Conservation (phyloP, 148 eudicot species). For the Diospyros lotus region DNA sequence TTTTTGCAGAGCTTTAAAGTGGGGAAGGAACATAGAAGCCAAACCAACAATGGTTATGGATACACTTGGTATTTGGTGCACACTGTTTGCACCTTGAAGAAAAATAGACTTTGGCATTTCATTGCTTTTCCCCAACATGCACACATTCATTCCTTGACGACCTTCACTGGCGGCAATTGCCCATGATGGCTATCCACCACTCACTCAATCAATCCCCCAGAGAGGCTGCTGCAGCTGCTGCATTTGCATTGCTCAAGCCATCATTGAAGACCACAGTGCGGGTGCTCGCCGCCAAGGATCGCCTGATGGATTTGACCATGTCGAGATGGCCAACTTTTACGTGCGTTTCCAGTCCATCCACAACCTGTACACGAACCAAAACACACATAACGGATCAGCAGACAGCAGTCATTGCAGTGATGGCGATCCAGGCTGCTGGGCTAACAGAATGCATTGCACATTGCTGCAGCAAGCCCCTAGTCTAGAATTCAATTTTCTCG, state of each 20-base stretch:
- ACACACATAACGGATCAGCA: not conserved
- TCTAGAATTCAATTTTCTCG: too few relatives aligned
- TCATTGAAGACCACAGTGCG: slow-evolving; percentile 60
- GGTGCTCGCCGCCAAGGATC: slow-evolving; percentile 34
- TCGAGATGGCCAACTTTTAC: slow-evolving; percentile 25
- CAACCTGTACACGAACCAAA: slow-evolving; percentile 43
- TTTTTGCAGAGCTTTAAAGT: too few relatives aligned
- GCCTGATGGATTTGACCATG: slow-evolving; percentile 39
- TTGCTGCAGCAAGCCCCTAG: too few relatives aligned
- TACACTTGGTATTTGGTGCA: too few relatives aligned
- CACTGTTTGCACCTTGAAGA: too few relatives aligned
- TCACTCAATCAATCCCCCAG: slow-evolving; percentile 21
- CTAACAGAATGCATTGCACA: too few relatives aligned
- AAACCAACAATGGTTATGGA: too few relatives aligned
- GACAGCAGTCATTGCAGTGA: too few relatives aligned
- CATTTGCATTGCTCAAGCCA: slow-evolving; percentile 8
- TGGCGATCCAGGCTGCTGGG: too few relatives aligned
- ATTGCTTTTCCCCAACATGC: too few relatives aligned
- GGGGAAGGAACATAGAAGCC: too few relatives aligned
- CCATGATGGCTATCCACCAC: slow-evolving; percentile 21
- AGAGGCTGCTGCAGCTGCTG: slow-evolving; percentile 31
- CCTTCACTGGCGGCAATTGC: slow-evolving; percentile 16
- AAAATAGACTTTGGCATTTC: too few relatives aligned
- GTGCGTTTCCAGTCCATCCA: slow-evolving; percentile 56
- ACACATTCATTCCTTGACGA: not conserved